phyloP scores from a whole-genome alignment of 2,329 filamentous ascomycete genomes.

The Metarhizium rileyi region DNA sequence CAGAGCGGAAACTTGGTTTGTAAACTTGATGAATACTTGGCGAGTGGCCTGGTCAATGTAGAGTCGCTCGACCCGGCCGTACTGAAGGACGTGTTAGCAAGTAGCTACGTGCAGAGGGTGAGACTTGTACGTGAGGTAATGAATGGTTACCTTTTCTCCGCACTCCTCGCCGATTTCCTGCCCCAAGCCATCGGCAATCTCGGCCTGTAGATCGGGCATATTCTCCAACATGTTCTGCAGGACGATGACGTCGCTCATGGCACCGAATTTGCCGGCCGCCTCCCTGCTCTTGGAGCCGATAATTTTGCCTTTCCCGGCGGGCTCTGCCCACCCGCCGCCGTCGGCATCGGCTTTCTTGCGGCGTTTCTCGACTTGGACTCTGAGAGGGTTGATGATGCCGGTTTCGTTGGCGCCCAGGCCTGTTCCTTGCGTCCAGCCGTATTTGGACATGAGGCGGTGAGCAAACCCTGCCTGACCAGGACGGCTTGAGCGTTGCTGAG shows the following conservation, averaged over 20 bases:
- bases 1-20: conserved; percentile 71
- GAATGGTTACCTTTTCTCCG: conserved; percentile 53
- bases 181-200: conserved; percentile 65
- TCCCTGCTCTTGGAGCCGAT: conserved; percentile 60
- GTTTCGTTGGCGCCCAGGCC: conserved; percentile 75
- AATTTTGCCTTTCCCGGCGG: conserved; percentile 65
- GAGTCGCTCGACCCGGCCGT: conserved; percentile 73
- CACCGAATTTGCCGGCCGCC: conserved; percentile 46
- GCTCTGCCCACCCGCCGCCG: conserved; percentile 66
- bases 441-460: conserved; percentile 80
- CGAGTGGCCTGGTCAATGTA: conserved; percentile 56
- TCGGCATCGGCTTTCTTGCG: conserved; percentile 71
- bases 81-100: conserved; percentile 35
- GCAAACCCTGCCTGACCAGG: conserved; percentile 81
- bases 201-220: conserved; percentile 64
- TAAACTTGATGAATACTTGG: conserved; percentile 90
- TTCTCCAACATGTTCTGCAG: conserved; percentile 78
- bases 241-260: conserved; percentile 75
- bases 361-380: conserved; percentile 76
- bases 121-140: not conserved
- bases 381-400: conserved; percentile 77
- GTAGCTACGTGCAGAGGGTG: not conserved
- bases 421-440: conserved; percentile 83
- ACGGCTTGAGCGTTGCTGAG: conserved; percentile 46
- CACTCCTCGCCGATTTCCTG: conserved; percentile 97